Evolutionary conservation across 83 land plant species (phyloP), one percentile per base, ranked within the genome.

Genomic region (Diphasiastrum complanatum): DNA sequence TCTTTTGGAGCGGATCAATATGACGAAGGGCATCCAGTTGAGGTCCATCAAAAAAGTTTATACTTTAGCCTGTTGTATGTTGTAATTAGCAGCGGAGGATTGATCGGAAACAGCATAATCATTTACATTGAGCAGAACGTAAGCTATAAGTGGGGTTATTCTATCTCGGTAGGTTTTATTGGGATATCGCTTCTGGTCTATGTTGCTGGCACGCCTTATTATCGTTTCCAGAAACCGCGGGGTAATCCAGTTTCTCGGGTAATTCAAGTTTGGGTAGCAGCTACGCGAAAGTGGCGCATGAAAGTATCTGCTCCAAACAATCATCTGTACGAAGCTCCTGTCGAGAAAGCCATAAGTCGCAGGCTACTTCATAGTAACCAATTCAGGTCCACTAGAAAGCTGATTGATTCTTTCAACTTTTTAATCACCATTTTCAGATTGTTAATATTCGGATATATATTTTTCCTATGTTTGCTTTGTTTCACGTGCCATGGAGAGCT

Each of bases 1-100:
- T 71, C 87, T 16, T 83, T 83, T 67, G 83, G 87, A 8, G 87
- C 87, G 6, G 83, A 83, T 57, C 83, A 83, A 56, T 74, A 77
- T 40, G 80, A 79, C 29, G 82, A 72, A 35, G 35, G n/a, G n/a
- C n/a, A n/a, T n/a, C n/a, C n/a, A n/a, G n/a, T n/a, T n/a, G n/a
- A n/a, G n/a, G n/a, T n/a, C n/a, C n/a, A n/a, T n/a, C n/a, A n/a
- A n/a, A n/a, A n/a, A n/a, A n/a, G n/a, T n/a, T n/a, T n/a, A n/a
- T n/a, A n/a, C n/a, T n/a, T n/a, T n/a, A n/a, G n/a, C n/a, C n/a
- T n/a, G n/a, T n/a, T n/a, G n/a, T n/a, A n/a, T n/a, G n/a, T n/a
- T n/a, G n/a, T n/a, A n/a, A n/a, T n/a, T n/a, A n/a, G n/a, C n/a
- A n/a, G n/a, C n/a, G n/a, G n/a, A n/a, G n/a, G n/a, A n/a, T n/a